phyloP scores from a whole-genome alignment of 2,329 filamentous ascomycete species.

The Nigrospora sphaerica region DNA sequence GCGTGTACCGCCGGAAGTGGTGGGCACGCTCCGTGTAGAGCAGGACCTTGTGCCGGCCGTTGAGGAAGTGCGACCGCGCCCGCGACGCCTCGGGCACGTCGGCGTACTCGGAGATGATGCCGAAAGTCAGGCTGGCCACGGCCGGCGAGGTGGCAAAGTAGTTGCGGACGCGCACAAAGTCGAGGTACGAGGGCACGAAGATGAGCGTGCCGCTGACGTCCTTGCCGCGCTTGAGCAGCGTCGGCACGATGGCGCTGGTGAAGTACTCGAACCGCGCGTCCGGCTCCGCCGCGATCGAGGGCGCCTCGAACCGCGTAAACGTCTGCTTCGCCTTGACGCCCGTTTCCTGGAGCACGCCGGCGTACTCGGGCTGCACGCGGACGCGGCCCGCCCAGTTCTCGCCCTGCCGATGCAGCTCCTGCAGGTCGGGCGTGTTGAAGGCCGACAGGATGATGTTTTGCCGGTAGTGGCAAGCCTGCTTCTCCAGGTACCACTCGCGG shows the following conservation, averaged over 20 bases:
- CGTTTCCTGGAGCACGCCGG: conserved; percentile 66
- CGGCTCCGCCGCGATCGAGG: conserved; percentile 66
- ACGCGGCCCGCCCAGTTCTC: conserved; percentile 75
- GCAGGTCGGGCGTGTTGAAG: conserved; percentile 84
- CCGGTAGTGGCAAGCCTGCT: conserved; percentile 70
- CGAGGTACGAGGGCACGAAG: conserved; percentile 88
- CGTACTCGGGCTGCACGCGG: conserved; percentile 64
- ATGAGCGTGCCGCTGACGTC: conserved; percentile 66
- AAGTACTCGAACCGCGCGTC: conserved; percentile 91
- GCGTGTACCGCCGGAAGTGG: conserved; percentile 83
- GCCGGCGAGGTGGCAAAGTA: conserved; percentile 69
- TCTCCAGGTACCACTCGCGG: conserved; percentile 87
- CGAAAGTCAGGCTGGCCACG: conserved; percentile 58
- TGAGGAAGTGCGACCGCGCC: conserved; percentile 80
- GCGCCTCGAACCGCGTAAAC: conserved; percentile 76
- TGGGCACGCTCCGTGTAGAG: conserved; percentile 95
- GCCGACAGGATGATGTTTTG: conserved; percentile 78
- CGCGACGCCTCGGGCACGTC: conserved; percentile 71
- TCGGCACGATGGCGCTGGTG: conserved; percentile 70
- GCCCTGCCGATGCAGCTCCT: conserved; percentile 67
- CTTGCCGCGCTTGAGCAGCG: conserved; percentile 61
- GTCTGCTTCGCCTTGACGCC: conserved; percentile 73
- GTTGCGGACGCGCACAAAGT: conserved; percentile 91
- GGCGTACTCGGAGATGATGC: conserved; percentile 83
- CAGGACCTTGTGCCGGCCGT: conserved; percentile 72